These are phyloP conservation scores for Kwoniella shandongensis DNA, from an alignment of 768 basidiomycete species.

Conservation along the genomic window DNA sequence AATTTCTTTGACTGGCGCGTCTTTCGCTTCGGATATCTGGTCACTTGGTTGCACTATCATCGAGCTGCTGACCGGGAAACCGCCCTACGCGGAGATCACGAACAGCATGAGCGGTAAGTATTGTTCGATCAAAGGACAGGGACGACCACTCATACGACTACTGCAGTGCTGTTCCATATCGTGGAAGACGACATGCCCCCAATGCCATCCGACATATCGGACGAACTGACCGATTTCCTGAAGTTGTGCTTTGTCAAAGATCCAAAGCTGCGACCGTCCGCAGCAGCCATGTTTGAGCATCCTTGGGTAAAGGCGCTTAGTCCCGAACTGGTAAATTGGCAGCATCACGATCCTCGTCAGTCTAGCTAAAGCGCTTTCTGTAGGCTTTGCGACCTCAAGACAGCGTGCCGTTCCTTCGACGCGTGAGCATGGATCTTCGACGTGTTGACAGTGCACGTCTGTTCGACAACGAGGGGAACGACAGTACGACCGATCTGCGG, in stretches of 20 bases:
- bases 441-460: constrained; percentile 60
- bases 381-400: constrained; percentile 81
- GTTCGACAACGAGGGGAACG: constrained; percentile 18
- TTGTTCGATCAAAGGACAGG: constrained; percentile 50
- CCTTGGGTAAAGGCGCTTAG: constrained; percentile 83
- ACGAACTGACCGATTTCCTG: constrained; percentile 75
- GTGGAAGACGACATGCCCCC: constrained; percentile 91
- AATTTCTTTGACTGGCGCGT: constrained; percentile 89
- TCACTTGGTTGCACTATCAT: constrained; percentile 91
- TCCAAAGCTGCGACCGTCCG: constrained; percentile 75
- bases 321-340: constrained; percentile 65
- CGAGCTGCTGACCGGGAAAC: constrained; percentile 86
- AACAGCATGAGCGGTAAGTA: constrained; percentile 83
- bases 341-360: not conserved
- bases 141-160: constrained; percentile 24
- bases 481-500: constrained; percentile 5
- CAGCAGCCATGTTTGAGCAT: constrained; percentile 82
- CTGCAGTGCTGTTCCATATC: constrained; percentile 92
- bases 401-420: constrained; percentile 89
- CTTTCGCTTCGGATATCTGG: constrained; percentile 54
- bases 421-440: constrained; percentile 81
- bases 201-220: constrained; percentile 74
- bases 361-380: constrained; percentile 50
- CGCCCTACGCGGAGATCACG: constrained; percentile 84
- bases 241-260: constrained; percentile 87